Evolutionary conservation across 306 rosid genomes (phyloP), one percentile per base, ranked within the genome.

Genomic region (Ochetophila trinervis): DNA sequence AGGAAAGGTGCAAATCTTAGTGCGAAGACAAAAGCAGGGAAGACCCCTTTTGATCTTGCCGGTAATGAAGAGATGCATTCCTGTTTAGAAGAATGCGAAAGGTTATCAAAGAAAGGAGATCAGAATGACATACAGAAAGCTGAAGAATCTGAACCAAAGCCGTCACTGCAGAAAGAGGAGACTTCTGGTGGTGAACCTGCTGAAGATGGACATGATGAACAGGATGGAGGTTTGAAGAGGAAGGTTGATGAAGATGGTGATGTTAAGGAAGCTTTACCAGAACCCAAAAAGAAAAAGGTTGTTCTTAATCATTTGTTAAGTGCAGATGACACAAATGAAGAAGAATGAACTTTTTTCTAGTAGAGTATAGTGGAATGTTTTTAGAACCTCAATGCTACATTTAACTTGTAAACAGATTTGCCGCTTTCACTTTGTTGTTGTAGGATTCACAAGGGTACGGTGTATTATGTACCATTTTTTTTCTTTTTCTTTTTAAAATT

Each of bases 41-140:
- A 87, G 79, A 87, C 88, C 47, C 83, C 97, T 18, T 65, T 79
- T 70, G 95, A 93, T 78, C 82, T 87, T 69, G 91, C 98, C 50
- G 50, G 67, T 75, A 85, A 78, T 19, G 86, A 86, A 17, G 94
- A 93, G 72, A 79, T 89, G 32, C 82, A 74, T 47, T 63, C 81
- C 13, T 87, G 82, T 60, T 82, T 93, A 55, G 83, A 82, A 78
- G 95, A 83, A 51, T 66, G 61, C 14, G 84, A 80, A 79, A 71
- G 57, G 17, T 69, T 67, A 16, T 63, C 74, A 1, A 77, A 77
- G 82, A 80, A 74, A 64, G 85, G 74, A 66, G 87, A 80, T 60
- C 42, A 70, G 1, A 70, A 71, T 53, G 78, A 59, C 36, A 53
- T 66, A 57, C 69, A 67, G 68, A 77, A 75, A 71, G 88, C 67